Evolutionary conservation across 1,284 basidiomycete genomes (phyloP).

Genomic region (Fomitopsis palustris): DNA sequence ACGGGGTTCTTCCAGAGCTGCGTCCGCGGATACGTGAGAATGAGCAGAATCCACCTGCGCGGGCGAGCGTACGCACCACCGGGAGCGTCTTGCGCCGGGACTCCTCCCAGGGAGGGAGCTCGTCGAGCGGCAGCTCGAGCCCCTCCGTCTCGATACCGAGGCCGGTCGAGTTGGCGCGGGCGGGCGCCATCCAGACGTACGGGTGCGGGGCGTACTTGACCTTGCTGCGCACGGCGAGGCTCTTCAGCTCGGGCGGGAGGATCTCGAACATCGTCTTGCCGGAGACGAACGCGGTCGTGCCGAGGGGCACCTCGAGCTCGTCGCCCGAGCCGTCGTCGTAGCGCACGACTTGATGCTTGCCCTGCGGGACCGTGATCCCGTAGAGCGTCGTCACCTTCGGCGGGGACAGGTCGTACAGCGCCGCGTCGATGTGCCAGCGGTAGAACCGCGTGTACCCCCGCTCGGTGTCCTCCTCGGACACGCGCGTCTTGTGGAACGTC

Average conservation of each 20-base stretch:
- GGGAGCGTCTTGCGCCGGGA: constrained; percentile 68
- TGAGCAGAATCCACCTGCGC: not conserved
- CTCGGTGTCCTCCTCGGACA: constrained; percentile 74
- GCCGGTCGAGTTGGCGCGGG: constrained; percentile 68
- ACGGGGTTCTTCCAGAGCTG: constrained; percentile 87
- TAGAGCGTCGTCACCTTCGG: constrained; percentile 90
- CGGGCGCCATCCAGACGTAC: constrained; percentile 84
- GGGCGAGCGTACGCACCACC: constrained; percentile 41
- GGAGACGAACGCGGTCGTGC: constrained; percentile 81
- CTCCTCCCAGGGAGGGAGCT: constrained; percentile 76
- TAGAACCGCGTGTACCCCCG: constrained; percentile 83
- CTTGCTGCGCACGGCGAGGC: constrained; percentile 73
- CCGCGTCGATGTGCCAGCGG: constrained; percentile 94
- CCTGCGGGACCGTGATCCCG: constrained; percentile 72
- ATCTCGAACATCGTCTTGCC: constrained; percentile 87
- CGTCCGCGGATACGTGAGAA: not conserved
- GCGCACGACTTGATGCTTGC: constrained; percentile 61
- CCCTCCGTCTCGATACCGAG: constrained; percentile 79
- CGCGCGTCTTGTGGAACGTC: constrained; percentile 85
- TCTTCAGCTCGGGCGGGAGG: constrained; percentile 72
- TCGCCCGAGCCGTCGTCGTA: constrained; percentile 92
- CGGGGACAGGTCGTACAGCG: constrained; percentile 83
- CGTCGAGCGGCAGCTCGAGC: constrained; percentile 57
- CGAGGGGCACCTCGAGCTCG: constrained; percentile 77
- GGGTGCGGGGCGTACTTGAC: constrained; percentile 76